Percentiles rank a stretch among this genome's conserved stretches.
phyloP scores from a whole-genome alignment of 352 stramenopile genomes.

The Globisporangium carolinianum region DNA sequence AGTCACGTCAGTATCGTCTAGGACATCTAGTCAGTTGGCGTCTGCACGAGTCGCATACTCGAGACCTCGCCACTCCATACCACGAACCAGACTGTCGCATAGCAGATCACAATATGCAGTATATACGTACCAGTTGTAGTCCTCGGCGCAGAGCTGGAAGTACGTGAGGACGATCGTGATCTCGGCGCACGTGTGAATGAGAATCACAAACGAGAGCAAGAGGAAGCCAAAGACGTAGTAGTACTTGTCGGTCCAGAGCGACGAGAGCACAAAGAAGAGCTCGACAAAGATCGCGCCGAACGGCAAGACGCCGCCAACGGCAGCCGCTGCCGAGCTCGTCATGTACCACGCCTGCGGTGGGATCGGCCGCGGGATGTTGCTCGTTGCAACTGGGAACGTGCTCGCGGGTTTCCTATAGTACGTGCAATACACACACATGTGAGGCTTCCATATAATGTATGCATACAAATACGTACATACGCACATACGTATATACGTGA shows the following conservation, averaged over 20 bases:
- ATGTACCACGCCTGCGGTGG: slow-evolving; percentile 99
- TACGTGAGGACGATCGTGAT: slow-evolving; percentile 99
- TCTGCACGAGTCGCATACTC: too few species aligned
- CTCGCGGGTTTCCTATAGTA: slow-evolving; percentile 67
- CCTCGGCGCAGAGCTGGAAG: slow-evolving; percentile 99
- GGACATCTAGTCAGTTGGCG: not conserved
- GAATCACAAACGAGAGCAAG: slow-evolving; percentile 97
- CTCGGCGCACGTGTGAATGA: slow-evolving; percentile 97
- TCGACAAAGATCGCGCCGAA: slow-evolving; percentile 99
- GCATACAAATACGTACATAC: not conserved
- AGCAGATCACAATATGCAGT: too few species aligned
- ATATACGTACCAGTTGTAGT: slow-evolving; percentile 97
- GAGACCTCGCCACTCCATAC: too few species aligned
- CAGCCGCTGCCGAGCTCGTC: slow-evolving; percentile 87
- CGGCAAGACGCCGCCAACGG: slow-evolving; percentile 96
- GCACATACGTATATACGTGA: too few species aligned
- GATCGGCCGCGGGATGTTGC: slow-evolving; percentile 97
- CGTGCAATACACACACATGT: not conserved
- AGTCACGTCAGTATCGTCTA: not conserved
- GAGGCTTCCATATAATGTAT: not conserved
- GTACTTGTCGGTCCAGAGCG: slow-evolving; percentile 98
- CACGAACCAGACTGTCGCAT: too few species aligned
- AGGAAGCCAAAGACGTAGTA: slow-evolving; percentile 99
- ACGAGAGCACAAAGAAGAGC: slow-evolving; percentile 99
- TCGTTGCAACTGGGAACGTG: slow-evolving; percentile 96